Base-by-base conservation (phyloP, 805 yeast species). In the Metschnikowia anglica region DNA sequence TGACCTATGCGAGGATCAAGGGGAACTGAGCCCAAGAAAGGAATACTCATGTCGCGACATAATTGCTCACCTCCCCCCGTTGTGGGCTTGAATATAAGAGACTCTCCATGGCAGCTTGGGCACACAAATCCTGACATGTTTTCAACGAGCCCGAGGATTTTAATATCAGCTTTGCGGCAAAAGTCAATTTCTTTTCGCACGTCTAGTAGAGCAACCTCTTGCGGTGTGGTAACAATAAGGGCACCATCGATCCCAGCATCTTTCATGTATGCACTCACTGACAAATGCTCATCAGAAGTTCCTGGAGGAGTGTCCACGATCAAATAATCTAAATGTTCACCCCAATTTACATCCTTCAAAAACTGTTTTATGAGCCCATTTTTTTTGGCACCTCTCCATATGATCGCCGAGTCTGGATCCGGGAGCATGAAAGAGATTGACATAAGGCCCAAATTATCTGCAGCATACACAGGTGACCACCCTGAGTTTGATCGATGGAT, bases 81-180 rank as follows among this genome's bases (percentile, higher is more conserved):
- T 1, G 99, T 93, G 12, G 99, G 88, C 48, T 84, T 83, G 66
- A 93, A 93, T 4, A 93, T 90, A 56, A 83, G 80, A 0, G 96
- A 86, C 64, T 90, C 87, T 7, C 93, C 93, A 49, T 86, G 79
- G 65, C 99, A 93, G 57, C 74, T 80, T 3, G 99, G 99, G 62
- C 99, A 93, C 12, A 93, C 98, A 67, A 93, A 93, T 2, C 99
- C 99, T 7, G 96, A 80, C 99, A 93, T 93, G 62, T 93, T 93
- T 61, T 93, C 99, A 15, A 93, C 97, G 11, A 93, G 65, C 0
- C 99, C 99, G 33, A 93, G 63, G 3, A 93, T 77, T 46, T 76
- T 83, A 48, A 93, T 89, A 2, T 81, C 83, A 2, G 98, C 98
- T 62, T 93, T 93, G 32, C 81, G 74, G 63, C 99, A 93, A 56